These are phyloP conservation scores for Coelastrella sp. DNA, from an alignment of 139 green algal species.

Conservation along the genomic window DNA sequence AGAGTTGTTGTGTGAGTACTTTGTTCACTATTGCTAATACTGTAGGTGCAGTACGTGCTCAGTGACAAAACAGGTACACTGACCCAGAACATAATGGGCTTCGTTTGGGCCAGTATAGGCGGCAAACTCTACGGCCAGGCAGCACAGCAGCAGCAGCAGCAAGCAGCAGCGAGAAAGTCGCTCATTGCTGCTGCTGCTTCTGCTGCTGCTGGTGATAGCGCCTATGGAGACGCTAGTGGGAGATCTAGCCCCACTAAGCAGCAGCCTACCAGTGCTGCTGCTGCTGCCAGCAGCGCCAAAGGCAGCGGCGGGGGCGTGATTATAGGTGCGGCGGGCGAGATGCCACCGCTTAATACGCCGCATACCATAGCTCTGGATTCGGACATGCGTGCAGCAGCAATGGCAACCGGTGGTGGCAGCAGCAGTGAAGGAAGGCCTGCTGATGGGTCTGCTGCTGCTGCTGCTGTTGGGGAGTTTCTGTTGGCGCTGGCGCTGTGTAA, in stretches of 20 bases:
- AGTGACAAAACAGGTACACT: conserved; percentile 93
- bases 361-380: conserved; percentile 22
- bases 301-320: conserved; percentile 30
- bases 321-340: neutral
- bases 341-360: conserved; percentile 4
- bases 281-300: neutral
- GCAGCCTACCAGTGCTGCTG: neutral
- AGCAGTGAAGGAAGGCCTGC: neutral
- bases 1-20: too few species aligned
- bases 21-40: too few species aligned
- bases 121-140: conserved; percentile 66
- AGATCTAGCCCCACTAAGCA: neutral
- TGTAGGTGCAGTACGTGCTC: conserved; percentile 91
- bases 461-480: conserved; percentile 66
- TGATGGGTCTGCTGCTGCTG: conserved; percentile 3
- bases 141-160: conserved; percentile 18
- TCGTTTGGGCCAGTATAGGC: conserved; percentile 71
- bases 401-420: neutral
- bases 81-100: conserved; percentile 80
- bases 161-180: conserved; percentile 13
- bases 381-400: conserved; percentile 1
- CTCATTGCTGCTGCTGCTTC: neutral
- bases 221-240: neutral
- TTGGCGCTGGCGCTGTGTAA: conserved; percentile 90
- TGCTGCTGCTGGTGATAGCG: neutral